Evolutionary conservation across 495 filamentous ascomycete genomes (phyloP), one percentile per base, ranked within the genome.

Genomic region (Penicillium odoratum): DNA sequence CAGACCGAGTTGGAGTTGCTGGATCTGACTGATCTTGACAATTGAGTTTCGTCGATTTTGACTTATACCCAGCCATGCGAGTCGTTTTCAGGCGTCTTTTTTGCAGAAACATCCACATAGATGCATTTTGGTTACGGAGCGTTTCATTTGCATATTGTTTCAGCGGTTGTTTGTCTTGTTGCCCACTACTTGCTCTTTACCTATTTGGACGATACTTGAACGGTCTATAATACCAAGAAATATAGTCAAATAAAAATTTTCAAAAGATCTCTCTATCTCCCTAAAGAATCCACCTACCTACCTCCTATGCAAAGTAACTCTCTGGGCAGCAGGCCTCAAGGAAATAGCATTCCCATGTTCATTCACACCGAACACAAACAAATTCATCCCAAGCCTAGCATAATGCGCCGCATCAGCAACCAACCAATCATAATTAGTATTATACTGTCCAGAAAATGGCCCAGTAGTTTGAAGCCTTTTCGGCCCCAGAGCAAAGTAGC

Each of bases 1-100:
- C 79, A 81, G 73, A 90, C 81, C 4, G 94, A 98, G 74, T 67
- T 97, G 61, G 88, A 93, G 53, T 80, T 87, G 55, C 68, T 97
- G 66, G 78, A 83, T 33, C 72, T 96, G 69, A 78, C 95, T 63
- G 92, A 94, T 70, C 81, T 87, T 47, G 50, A 59, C n/a, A 85
- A 86, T 62, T 76, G 33, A 66, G 75, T 64, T 48, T 21, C 43
- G 21, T 60, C 10, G 54, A 53, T 43, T 25, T 62, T 63, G 46
- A 51, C 36, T 67, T 59, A 65, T 67, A 67, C 67, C 64, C 64
- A 57, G 56, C 26, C 40, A 50, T 48, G 52, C 45, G 49, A 56
- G 55, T 57, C 58, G 53, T 21, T 66, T 57, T 53, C 26, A 42
- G 51, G 36, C 25, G 53, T 28, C 59, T 34, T 46, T 34, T 55